A percentile compares a stretch with the other conserved stretches of the same genome.
phyloP scores from a whole-genome alignment of 257 asterid genomes.

The Solanum pimpinellifolium region DNA sequence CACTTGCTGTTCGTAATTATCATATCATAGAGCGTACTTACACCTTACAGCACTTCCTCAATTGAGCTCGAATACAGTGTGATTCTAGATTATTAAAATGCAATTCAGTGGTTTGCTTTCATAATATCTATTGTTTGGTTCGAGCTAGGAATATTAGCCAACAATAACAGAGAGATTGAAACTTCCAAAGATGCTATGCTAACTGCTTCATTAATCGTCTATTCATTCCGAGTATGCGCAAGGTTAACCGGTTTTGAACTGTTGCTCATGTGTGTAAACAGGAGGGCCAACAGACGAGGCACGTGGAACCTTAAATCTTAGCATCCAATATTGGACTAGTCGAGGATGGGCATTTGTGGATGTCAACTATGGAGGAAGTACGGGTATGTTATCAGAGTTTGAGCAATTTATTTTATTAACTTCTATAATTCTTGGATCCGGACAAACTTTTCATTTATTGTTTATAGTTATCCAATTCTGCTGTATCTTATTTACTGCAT shows the following conservation, averaged over 20 bases:
- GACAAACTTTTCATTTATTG: background rate
- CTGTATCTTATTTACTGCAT: background rate
- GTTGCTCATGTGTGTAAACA: slow-evolving; percentile 1
- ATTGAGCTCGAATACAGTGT: background rate
- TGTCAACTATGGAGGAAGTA: slow-evolving; percentile 98
- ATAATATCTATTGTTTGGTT: background rate
- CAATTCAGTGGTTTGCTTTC: background rate
- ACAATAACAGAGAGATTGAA: background rate
- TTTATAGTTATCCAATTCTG: background rate
- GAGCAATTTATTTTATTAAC: background rate
- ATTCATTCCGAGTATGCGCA: background rate
- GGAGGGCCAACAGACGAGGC: slow-evolving; percentile 97
- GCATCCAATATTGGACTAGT: slow-evolving; percentile 92
- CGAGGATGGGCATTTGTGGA: slow-evolving; percentile 99
- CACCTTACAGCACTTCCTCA: background rate
- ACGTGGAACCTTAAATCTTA: slow-evolving; percentile 65
- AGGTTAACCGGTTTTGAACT: background rate
- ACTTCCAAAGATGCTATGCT: background rate
- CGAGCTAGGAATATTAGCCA: background rate
- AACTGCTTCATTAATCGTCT: background rate
- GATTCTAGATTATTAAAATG: background rate
- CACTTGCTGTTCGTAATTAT: background rate
- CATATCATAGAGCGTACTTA: background rate
- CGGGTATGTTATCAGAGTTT: slow-evolving; percentile 36
- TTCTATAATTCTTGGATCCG: background rate